Evolutionary conservation across 345 rosid genomes (phyloP), one percentile per base, ranked within the genome.

Genomic region (Erodium maritimum): DNA sequence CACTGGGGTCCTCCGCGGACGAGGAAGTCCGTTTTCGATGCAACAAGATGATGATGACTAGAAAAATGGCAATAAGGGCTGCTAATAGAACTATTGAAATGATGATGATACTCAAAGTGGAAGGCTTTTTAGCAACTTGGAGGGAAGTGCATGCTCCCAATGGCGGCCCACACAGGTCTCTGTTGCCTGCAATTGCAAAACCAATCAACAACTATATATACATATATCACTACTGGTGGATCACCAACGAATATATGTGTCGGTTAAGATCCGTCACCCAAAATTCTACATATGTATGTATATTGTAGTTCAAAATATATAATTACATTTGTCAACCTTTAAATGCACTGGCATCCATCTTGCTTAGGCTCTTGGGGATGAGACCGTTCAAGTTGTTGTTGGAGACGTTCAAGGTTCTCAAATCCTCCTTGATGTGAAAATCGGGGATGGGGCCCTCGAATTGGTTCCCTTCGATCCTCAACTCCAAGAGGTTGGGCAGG

Each of bases 151-250:
- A 17, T 37, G 0, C 37, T 56, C 63, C 48, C 48, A 88, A 58
- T 60, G 98, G 95, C 22, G 62, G 59, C 56, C 87, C 90, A 54
- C 98, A 86, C 23, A 91, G 67, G 23, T 63, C 90, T 63, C 78
- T 65, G 69, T 89, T 93, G 9, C 94, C 98, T 91, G 73, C 37
- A n/a, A n/a, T 55, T 19, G 5, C 23, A 34, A 1, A 19, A 61
- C 19, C 18, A 14, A 24, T 5, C 22, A 9, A 17, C 16, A n/a
- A 20, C 22, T 7, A 17, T 19, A 52, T n/a, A n/a, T n/a, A n/a
- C n/a, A n/a, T n/a, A n/a, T n/a, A n/a, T n/a, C n/a, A n/a, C n/a
- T n/a, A n/a, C n/a, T n/a, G n/a, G n/a, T n/a, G n/a, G n/a, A n/a
- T n/a, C n/a, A n/a, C n/a, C n/a, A n/a, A n/a, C n/a, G n/a, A n/a